A percentile compares a stretch with the other conserved stretches of the same genome.
phyloP scores from a whole-genome alignment of 1,139 yeast species.

The Suhomyces ambrosiae region DNA sequence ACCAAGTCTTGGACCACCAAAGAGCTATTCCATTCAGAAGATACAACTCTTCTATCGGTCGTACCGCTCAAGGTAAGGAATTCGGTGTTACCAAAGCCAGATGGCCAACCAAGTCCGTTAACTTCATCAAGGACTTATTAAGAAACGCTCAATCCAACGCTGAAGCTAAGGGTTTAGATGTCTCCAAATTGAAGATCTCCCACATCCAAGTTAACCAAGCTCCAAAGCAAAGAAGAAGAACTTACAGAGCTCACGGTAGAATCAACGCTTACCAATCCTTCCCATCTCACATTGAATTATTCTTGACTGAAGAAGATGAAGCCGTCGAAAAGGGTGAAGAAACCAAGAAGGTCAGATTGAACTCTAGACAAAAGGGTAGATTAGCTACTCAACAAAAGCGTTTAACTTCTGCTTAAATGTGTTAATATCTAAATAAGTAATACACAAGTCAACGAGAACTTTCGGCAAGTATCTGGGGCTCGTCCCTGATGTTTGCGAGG shows the following conservation, averaged over 20 bases:
- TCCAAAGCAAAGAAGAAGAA: conserved; percentile 99
- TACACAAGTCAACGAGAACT: conserved; percentile 15
- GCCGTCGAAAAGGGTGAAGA: conserved; percentile 92
- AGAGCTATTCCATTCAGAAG: conserved; percentile 99
- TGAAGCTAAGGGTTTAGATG: conserved; percentile 98
- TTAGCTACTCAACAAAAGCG: conserved; percentile 83
- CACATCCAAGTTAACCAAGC: conserved; percentile 99
- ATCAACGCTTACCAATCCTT: conserved; percentile 97
- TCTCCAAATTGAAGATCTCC: conserved; percentile 87
- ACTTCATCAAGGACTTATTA: conserved; percentile 91
- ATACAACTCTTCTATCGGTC: conserved; percentile 94
- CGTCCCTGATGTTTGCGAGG: conserved; percentile 2
- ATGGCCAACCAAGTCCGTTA: conserved; percentile 99
- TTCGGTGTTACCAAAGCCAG: conserved; percentile 99
- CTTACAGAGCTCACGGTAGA: conserved; percentile 99
- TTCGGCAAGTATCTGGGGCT: conserved; percentile 2
- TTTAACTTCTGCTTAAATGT: conserved; percentile 37
- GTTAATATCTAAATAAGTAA: conserved; percentile 15
- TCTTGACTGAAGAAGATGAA: conserved; percentile 94
- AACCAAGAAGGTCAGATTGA: conserved; percentile 75
- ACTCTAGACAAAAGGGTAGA: conserved; percentile 94
- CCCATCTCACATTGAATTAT: conserved; percentile 98
- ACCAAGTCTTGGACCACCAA: conserved; percentile 95
- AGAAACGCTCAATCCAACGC: conserved; percentile 99
- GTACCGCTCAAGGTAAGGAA: conserved; percentile 99